A percentile compares a stretch with the other conserved stretches of the same genome.
Evolutionary conservation across 2,329 filamentous ascomycete species (phyloP).

Genomic region (Alternaria longipes): DNA sequence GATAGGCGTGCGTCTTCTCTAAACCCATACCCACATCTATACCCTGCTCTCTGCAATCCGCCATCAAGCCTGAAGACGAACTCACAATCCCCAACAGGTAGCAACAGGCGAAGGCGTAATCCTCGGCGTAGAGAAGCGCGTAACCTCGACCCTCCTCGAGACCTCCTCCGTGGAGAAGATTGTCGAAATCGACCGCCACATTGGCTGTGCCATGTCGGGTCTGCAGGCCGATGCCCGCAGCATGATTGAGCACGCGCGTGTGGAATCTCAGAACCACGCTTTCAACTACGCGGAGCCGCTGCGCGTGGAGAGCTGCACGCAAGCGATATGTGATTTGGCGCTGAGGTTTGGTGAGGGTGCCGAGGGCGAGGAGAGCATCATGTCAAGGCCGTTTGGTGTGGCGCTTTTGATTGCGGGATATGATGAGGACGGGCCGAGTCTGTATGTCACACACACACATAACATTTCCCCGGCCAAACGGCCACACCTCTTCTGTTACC

Average conservation of each 20-base stretch:
- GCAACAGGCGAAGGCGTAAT: constrained; percentile 95
- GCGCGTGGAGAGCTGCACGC: constrained; percentile 95
- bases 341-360: constrained; percentile 96
- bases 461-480: no score
- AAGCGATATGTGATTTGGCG: constrained; percentile 97
- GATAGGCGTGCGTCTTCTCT: constrained; percentile 74
- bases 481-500: neutral
- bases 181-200: constrained; percentile 98
- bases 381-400: constrained; percentile 96
- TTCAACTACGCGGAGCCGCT: constrained; percentile 98
- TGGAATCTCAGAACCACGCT: constrained; percentile 95
- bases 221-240: constrained; percentile 96
- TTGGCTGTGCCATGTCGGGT: constrained; percentile 98
- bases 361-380: constrained; percentile 97
- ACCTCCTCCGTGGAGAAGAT: constrained; percentile 99
- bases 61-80: neutral
- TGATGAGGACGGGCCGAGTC: constrained; percentile 94
- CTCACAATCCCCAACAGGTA: constrained; percentile 58
- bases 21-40: neutral
- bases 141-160: constrained; percentile 96
- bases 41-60: neutral
- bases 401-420: constrained; percentile 95
- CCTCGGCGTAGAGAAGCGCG: constrained; percentile 97
- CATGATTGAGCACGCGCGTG: constrained; percentile 97
- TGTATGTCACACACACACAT: constrained; percentile 62